Conservation (phyloP, 2,329 filamentous ascomycete genomes). For the Stachybotrys elegans region DNA sequence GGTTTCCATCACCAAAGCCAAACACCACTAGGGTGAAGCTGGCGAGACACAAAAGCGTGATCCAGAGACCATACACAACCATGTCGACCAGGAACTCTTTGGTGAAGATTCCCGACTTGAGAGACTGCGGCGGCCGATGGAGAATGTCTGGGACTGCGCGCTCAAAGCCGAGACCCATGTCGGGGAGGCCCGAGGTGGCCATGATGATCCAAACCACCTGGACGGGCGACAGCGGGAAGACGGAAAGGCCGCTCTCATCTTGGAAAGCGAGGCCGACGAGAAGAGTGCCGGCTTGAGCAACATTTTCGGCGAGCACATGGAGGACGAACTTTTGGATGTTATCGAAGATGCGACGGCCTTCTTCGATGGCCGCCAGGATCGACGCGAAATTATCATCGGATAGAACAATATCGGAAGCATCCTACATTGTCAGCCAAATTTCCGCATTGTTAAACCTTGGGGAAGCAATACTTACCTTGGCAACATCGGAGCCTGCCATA, state of each 20-base stretch:
- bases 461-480: too few species aligned
- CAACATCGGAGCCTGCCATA: conserved; percentile 62
- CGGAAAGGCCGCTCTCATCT: conserved; percentile 55
- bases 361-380: conserved; percentile 66
- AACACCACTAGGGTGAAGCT: conserved; percentile 48
- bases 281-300: conserved; percentile 63
- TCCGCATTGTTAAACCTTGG: too few species aligned
- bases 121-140: conserved; percentile 59
- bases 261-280: conserved; percentile 68
- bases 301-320: conserved; percentile 62
- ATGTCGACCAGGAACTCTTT: conserved; percentile 61
- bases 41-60: conserved; percentile 52
- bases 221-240: conserved; percentile 68
- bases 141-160: conserved; percentile 64
- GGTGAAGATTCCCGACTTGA: conserved; percentile 56
- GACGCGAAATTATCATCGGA: conserved; percentile 70
- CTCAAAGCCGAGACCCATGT: conserved; percentile 72
- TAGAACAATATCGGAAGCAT: conserved; percentile 62
- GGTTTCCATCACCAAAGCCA: conserved; percentile 42
- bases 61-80: conserved; percentile 62
- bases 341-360: conserved; percentile 66
- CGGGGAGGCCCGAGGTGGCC: conserved; percentile 68
- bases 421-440: too few species aligned
- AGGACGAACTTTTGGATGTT: conserved; percentile 72
- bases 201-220: conserved; percentile 77